Percentiles rank a stretch among this genome's conserved stretches.
Conservation (phyloP, 371 early-diverging fungal species). For the Mortierella sp. region DNA sequence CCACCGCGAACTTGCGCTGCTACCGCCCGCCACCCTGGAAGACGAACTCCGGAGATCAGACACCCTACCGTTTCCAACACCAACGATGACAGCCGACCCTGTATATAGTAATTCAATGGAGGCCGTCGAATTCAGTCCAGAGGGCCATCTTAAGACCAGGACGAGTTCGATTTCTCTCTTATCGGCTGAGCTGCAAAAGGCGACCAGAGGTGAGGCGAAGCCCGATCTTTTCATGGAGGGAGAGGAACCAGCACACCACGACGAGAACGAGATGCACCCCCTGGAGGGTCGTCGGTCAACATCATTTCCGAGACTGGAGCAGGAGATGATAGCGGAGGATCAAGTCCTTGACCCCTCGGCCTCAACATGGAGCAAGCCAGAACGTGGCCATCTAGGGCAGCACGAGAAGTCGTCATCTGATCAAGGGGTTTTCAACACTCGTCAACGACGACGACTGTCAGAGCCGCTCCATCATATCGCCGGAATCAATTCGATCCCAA, state of each 20-base stretch:
- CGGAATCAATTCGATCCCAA: conserved; percentile 14
- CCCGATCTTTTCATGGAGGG: conserved; percentile 2
- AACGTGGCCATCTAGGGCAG: conserved; percentile 9
- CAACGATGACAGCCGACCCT: background rate
- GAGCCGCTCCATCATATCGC: conserved; percentile 41
- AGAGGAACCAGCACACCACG: background rate
- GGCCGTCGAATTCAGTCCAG: background rate
- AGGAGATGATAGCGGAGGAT: conserved; percentile 7
- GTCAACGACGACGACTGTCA: conserved; percentile 48
- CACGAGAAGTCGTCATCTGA: conserved; percentile 39
- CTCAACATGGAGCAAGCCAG: background rate
- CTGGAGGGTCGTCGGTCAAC: conserved; percentile 4
- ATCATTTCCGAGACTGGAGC: background rate
- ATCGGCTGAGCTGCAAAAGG: conserved; percentile 51
- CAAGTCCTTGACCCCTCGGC: background rate
- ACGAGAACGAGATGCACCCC: conserved; percentile 17
- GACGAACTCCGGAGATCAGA: background rate
- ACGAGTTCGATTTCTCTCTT: conserved; percentile 37
- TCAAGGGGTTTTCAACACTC: conserved; percentile 15
- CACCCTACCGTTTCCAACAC: background rate
- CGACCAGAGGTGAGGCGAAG: conserved; percentile 21
- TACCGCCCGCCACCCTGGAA: background rate
- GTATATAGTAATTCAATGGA: conserved; percentile 7
- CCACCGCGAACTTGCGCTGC: background rate
- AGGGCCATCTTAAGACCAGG: conserved; percentile 14